phyloP scores from a whole-genome alignment of 2,329 filamentous ascomycete species.

The Pezicula rhizophila region DNA sequence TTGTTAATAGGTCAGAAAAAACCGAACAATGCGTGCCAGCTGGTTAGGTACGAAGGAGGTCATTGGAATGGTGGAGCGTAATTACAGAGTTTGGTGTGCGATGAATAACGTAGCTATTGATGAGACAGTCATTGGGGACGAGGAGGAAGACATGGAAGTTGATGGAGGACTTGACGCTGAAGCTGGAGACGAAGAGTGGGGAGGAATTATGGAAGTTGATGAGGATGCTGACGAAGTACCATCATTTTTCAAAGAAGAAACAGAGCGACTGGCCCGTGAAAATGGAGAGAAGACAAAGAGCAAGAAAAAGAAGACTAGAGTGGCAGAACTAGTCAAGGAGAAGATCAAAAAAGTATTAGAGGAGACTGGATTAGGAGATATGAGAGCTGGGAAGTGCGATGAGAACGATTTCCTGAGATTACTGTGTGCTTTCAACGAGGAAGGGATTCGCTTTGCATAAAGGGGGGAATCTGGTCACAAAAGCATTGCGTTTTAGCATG shows the following conservation, averaged over 20 bases:
- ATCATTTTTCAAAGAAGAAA: constrained; percentile 71
- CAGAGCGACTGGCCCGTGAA: constrained; percentile 28
- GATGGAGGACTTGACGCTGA: constrained; percentile 36
- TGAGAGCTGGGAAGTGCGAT: constrained; percentile 78
- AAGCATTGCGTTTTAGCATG: no score
- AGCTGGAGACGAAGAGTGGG: constrained; percentile 42
- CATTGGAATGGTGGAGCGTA: constrained; percentile 74
- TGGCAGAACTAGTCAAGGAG: constrained; percentile 73
- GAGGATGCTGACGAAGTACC: constrained; percentile 60
- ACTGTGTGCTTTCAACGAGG: constrained; percentile 77
- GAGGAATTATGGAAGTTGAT: constrained; percentile 46
- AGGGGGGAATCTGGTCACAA: neutral
- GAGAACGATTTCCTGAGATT: constrained; percentile 87
- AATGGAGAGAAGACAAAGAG: constrained; percentile 52
- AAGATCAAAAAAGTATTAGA: constrained; percentile 85
- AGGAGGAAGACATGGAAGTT: constrained; percentile 40
- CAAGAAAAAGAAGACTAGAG: constrained; percentile 71
- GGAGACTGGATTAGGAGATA: constrained; percentile 73
- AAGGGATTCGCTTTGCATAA: constrained; percentile 76
- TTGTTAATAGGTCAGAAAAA: constrained; percentile 46
- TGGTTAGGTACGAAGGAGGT: constrained; percentile 79
- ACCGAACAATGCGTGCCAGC: constrained; percentile 77
- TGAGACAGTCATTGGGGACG: constrained; percentile 46
- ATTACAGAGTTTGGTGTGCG: constrained; percentile 86
- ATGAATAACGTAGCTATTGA: constrained; percentile 77